Base-by-base conservation (phyloP, 345 rosid genomes). In the Gossypium sturtianum region DNA sequence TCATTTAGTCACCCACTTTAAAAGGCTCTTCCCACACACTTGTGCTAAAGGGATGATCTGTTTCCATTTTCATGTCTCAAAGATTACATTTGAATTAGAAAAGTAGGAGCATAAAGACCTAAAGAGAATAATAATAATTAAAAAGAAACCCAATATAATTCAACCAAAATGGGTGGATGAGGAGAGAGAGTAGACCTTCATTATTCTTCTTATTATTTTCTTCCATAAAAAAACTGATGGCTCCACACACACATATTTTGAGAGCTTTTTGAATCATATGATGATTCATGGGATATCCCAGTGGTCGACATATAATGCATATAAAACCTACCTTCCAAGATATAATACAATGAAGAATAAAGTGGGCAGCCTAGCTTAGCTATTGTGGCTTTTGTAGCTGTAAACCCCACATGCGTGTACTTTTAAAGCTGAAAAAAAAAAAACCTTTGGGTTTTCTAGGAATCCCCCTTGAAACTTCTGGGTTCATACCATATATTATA, bases 181-280 rank as follows among this genome's bases (percentile, higher is more conserved):
- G 74, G 44, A 12, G 10, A 6, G 41, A 34, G 41, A 34, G 41
- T 34, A 34, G 7, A 34, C 41, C 41, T 34, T 34, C 41, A 34
- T 34, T 34, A 34, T 34, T 34, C 41, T 34, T 5, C 7, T 34
- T 34, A 34, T 34, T 34, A 34, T 5, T 34, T 34, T 5, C 41
- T 34, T 34, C 41, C 49, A 20, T 7, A 45, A 45, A 45, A 45
- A 45, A 23, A 61, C 22, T 48, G 23, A 76, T 73, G 84, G 84
- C n/a, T 68, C 82, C 84, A 5, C 73, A 69, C 75, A 22, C 41
- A 4, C 41, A 34, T 34, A 34, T 34, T 63, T 64, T 53, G 19
- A 34, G 65, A 71, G 68, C 60, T 72, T 82, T 82, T 67, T 67
- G 79, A 80, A 74, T 80, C 79, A 83, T 80, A 83, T 75, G 77